A percentile compares a stretch with the other conserved stretches of the same genome.
These are phyloP conservation scores for Bipolaris sorokiniana DNA, from an alignment of 2,329 filamentous ascomycete species.

Conservation along the genomic window DNA sequence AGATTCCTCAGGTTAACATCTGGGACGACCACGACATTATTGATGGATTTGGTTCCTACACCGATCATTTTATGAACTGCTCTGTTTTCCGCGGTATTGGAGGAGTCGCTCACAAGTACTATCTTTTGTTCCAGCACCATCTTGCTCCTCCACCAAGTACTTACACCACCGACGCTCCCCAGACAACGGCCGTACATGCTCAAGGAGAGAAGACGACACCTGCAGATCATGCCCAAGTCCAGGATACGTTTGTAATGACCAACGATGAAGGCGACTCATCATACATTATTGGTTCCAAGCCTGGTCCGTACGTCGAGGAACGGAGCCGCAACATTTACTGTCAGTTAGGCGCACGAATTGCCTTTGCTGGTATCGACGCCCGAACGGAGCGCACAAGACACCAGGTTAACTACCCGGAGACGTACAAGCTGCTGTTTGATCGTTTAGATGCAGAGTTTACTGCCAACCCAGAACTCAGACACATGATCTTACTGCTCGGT, in stretches of 20 bases:
- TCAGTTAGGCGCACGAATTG: slow-evolving; percentile 68
- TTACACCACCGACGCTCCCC: slow-evolving; percentile 75
- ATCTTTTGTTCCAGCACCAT: slow-evolving; percentile 74
- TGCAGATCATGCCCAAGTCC: slow-evolving; percentile 72
- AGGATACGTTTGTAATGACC: slow-evolving; percentile 73
- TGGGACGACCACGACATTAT: slow-evolving; percentile 73
- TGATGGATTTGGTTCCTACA: slow-evolving; percentile 70
- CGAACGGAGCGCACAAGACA: slow-evolving; percentile 82
- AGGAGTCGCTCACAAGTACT: slow-evolving; percentile 64
- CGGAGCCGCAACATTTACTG: slow-evolving; percentile 66
- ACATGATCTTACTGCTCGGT: slow-evolving; percentile 68
- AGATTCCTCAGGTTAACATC: slow-evolving; percentile 69
- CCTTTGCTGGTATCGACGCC: slow-evolving; percentile 66
- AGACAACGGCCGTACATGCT: slow-evolving; percentile 56
- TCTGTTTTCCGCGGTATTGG: slow-evolving; percentile 70
- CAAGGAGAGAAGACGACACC: slow-evolving; percentile 63
- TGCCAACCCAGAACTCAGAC: slow-evolving; percentile 64
- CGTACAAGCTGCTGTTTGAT: slow-evolving; percentile 66
- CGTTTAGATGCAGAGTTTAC: slow-evolving; percentile 60
- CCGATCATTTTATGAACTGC: slow-evolving; percentile 70
- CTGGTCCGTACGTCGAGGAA: slow-evolving; percentile 71
- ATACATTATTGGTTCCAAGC: slow-evolving; percentile 78
- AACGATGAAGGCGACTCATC: slow-evolving; percentile 66
- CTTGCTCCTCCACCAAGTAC: slow-evolving; percentile 83
- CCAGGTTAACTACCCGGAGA: slow-evolving; percentile 82